A percentile compares a stretch with the other conserved stretches of the same genome.
Evolutionary conservation across 2,329 filamentous ascomycete genomes (phyloP).

Genomic region (Nemania sp.): DNA sequence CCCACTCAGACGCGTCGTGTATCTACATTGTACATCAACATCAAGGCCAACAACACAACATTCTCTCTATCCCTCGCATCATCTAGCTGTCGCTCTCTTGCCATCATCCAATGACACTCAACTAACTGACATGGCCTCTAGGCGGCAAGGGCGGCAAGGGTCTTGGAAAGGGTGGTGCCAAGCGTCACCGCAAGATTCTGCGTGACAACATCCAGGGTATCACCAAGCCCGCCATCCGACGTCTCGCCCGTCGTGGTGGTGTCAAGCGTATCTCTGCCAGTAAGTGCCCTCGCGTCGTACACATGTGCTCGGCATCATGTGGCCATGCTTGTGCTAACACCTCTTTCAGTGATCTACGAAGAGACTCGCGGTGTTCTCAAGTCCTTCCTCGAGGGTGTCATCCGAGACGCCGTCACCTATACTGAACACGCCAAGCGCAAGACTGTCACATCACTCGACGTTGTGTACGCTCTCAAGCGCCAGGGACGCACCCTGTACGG

Average conservation of each 20-base stretch:
- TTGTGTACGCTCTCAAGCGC: slow-evolving; percentile 67
- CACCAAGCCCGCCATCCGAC: slow-evolving; percentile 96
- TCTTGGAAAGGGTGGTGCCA: slow-evolving; percentile 96
- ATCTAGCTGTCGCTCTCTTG: neutral
- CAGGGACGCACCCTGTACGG: slow-evolving; percentile 70
- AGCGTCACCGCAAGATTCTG: slow-evolving; percentile 99
- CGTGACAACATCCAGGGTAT: slow-evolving; percentile 99
- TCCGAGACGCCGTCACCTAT: slow-evolving; percentile 79
- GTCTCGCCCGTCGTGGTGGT: slow-evolving; percentile 98
- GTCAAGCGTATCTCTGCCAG: slow-evolving; percentile 99
- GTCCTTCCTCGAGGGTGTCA: slow-evolving; percentile 82
- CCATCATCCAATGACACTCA: neutral
- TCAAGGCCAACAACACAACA: slow-evolving; percentile 1
- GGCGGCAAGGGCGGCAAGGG: slow-evolving; percentile 97
- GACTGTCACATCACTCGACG: slow-evolving; percentile 69
- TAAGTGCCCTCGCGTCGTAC: slow-evolving; percentile 48
- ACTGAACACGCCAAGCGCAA: slow-evolving; percentile 83
- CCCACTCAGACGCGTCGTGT: slow-evolving; percentile 40
- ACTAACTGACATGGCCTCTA: slow-evolving; percentile 56
- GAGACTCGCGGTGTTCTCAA: slow-evolving; percentile 82
- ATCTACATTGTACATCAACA: slow-evolving; percentile 16
- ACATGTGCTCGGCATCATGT: slow-evolving; percentile 17
- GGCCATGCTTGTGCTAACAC: neutral
- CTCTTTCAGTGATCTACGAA: slow-evolving; percentile 72
- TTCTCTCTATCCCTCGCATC: neutral